A percentile compares a stretch with the other conserved stretches of the same genome.
These are phyloP conservation scores for Sonneratia caseolaris DNA, from an alignment of 345 rosid genomes.

Conservation along the genomic window DNA sequence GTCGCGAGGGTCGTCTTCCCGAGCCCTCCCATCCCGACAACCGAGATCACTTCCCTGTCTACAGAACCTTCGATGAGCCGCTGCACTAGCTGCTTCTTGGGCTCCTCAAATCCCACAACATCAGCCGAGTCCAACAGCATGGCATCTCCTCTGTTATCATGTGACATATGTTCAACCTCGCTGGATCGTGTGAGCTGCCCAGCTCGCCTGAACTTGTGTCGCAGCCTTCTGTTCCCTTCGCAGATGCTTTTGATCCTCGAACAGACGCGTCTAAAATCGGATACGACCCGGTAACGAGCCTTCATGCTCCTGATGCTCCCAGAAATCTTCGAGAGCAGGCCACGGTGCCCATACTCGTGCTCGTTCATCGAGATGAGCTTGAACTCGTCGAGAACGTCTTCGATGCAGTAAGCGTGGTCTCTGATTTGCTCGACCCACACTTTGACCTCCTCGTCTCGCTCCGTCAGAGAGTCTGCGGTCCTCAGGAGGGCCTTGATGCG, in stretches of 20 bases:
- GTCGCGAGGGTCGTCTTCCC: conserved; percentile 29
- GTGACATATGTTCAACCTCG: conserved; percentile 5
- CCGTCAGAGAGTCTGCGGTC: conserved; percentile 17
- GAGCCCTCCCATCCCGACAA: conserved; percentile 30
- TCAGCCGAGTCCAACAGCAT: conserved; percentile 21
- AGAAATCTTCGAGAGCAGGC: conserved; percentile 9
- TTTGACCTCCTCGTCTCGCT: conserved; percentile 14
- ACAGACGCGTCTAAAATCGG: conserved; percentile 13
- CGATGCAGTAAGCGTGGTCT: conserved; percentile 21
- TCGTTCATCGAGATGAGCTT: conserved; percentile 13
- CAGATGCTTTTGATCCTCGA: conserved; percentile 10
- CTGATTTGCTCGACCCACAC: conserved; percentile 23
- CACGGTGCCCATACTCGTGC: conserved; percentile 12
- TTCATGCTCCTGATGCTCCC: conserved; percentile 17
- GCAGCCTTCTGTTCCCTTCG: conserved; percentile 15
- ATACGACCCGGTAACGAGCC: conserved; percentile 16
- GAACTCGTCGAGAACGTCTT: conserved; percentile 30
- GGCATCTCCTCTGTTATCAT: conserved; percentile 16
- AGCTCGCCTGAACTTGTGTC: conserved; percentile 5
- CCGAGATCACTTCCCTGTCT: conserved; percentile 13
- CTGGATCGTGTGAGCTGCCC: conserved; percentile 11
- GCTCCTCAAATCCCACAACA: conserved; percentile 20
- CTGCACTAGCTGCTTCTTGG: conserved; percentile 7
- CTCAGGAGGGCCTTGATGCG: conserved; percentile 18
- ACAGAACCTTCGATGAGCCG: conserved; percentile 12